These are phyloP conservation scores for Linum lewisii DNA, from an alignment of 345 rosid genomes.

Conservation along the genomic window DNA sequence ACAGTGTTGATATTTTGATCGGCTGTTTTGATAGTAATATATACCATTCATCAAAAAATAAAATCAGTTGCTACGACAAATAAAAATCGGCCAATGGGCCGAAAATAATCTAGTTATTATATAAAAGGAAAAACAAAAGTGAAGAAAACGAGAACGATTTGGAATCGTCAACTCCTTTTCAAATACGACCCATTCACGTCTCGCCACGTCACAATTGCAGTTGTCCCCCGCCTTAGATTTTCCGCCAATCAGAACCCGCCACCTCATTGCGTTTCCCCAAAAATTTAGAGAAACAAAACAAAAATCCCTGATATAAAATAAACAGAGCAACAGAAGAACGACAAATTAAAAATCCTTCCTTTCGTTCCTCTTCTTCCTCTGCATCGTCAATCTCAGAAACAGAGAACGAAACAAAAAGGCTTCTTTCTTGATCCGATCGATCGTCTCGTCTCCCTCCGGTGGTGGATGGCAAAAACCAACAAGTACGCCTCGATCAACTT, in stretches of 20 bases:
- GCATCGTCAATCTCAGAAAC: no score
- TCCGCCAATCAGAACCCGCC: neutral
- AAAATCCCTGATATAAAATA: neutral
- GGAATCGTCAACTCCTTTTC: neutral
- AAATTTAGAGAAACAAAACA: neutral
- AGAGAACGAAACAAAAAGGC: no score
- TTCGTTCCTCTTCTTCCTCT: neutral
- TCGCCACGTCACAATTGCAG: neutral
- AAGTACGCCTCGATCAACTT: conserved; percentile 65
- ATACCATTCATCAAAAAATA: no score
- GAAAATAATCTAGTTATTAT: no score
- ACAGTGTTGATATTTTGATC: no score
- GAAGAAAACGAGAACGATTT: neutral
- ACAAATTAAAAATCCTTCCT: neutral
- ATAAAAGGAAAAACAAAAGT: no score
- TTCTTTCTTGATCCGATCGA: neutral
- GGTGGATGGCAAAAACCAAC: conserved; percentile 82
- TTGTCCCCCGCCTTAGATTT: neutral
- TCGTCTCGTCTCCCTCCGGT: neutral
- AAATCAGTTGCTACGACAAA: no score
- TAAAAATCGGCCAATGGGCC: no score
- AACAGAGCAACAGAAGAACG: no score
- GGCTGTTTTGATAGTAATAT: no score
- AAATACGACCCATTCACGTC: neutral
- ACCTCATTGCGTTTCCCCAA: neutral